Evolutionary conservation across 768 basidiomycete genomes (phyloP).

Genomic region (Tephrocybe sp.): DNA sequence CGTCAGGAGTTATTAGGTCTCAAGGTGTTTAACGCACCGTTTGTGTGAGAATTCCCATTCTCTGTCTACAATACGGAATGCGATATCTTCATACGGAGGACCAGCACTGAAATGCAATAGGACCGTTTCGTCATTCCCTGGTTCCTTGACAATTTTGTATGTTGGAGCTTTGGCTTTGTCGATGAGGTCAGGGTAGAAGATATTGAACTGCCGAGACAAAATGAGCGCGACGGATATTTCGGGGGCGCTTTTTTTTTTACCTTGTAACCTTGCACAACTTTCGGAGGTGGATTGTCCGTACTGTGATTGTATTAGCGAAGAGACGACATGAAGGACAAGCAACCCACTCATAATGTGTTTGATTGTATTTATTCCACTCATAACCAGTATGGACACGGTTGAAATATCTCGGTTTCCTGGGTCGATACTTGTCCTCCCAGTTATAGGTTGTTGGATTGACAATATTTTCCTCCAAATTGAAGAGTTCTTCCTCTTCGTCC

Average conservation of each 20-base stretch:
- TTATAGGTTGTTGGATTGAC: conserved; percentile 83
- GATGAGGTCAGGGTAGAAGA: conserved; percentile 99
- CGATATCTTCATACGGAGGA: conserved; percentile 98
- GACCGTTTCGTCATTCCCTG: conserved; percentile 94
- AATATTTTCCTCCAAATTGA: conserved; percentile 91
- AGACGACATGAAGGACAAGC: neutral
- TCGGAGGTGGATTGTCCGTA: conserved; percentile 97
- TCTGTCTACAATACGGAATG: conserved; percentile 95
- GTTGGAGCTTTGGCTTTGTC: conserved; percentile 97
- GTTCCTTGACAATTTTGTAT: conserved; percentile 93
- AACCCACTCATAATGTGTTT: conserved; percentile 97
- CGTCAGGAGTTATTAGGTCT: conserved; percentile 14
- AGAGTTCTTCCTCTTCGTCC: conserved; percentile 95
- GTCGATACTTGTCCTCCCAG: conserved; percentile 99
- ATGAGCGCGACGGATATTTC: neutral
- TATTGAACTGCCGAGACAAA: conserved; percentile 66
- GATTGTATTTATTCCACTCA: conserved; percentile 99
- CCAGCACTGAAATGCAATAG: conserved; percentile 93
- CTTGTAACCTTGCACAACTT: conserved; percentile 99
- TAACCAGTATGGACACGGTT: conserved; percentile 99
- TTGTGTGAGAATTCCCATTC: conserved; percentile 99
- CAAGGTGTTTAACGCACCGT: too few species aligned
- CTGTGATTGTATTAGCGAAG: conserved; percentile 37
- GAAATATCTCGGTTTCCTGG: conserved; percentile 96
- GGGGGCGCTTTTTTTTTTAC: conserved; percentile 26